Evolutionary conservation across 441 rosid genomes (phyloP).

Genomic region (Macaranga tanarius): DNA sequence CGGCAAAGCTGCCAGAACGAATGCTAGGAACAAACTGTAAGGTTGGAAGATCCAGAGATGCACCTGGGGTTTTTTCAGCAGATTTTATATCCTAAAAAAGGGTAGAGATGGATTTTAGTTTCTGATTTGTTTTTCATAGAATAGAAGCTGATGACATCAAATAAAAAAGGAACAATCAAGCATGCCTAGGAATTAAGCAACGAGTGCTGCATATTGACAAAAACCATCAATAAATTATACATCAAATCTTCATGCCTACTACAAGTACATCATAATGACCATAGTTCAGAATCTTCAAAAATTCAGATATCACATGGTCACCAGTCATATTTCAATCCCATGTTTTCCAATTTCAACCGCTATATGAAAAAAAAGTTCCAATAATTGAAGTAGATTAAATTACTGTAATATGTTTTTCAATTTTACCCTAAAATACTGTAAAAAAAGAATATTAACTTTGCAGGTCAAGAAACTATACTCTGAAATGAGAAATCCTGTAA

Average conservation of each 20-base stretch:
- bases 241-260: background rate
- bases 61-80: conserved; percentile 35
- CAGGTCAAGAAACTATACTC: background rate
- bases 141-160: background rate
- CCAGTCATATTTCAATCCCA: background rate
- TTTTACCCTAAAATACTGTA: too few relatives aligned
- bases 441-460: too few relatives aligned
- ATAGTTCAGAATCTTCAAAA: background rate
- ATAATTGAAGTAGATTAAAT: background rate
- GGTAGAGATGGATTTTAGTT: background rate
- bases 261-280: background rate
- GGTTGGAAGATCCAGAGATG: conserved; percentile 32
- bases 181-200: background rate
- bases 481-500: background rate
- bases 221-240: background rate
- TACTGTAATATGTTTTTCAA: too few relatives aligned
- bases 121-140: background rate
- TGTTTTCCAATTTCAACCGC: background rate
- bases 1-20: conserved; percentile 84
- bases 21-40: conserved; percentile 58
- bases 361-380: background rate
- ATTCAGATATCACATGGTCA: background rate
- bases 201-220: background rate
- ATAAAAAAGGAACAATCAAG: background rate
- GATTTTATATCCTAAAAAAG: conserved; percentile 44